Evolutionary conservation across 148 eudicot species (phyloP).

Genomic region (Limonium bicolor): DNA sequence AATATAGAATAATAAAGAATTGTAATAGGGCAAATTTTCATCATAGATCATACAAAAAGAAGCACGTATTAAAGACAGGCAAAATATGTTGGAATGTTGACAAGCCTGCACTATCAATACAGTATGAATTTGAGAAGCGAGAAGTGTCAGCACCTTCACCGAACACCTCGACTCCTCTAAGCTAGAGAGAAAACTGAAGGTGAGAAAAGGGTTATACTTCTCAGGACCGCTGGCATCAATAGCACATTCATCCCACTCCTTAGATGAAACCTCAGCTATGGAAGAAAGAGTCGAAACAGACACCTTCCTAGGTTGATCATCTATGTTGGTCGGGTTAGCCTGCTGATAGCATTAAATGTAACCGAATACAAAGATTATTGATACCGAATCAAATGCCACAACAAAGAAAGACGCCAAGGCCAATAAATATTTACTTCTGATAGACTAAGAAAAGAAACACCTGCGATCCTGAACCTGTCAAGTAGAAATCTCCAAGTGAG

Average conservation of each 20-base stretch:
- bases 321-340: no score
- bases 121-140: no score
- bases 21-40: no score
- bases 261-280: slow-evolving; percentile 45
- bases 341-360: slow-evolving; percentile 25
- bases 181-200: slow-evolving; percentile 78
- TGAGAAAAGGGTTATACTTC: slow-evolving; percentile 73
- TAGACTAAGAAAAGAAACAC: slow-evolving; percentile 28
- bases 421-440: background rate
- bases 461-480: slow-evolving; percentile 55
- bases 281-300: slow-evolving; percentile 73
- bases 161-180: slow-evolving; percentile 71
- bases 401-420: slow-evolving; percentile 2
- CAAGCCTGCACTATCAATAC: no score
- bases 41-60: no score
- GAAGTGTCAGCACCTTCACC: no score
- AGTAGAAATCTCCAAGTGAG: slow-evolving; percentile 46
- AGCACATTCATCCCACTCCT: slow-evolving; percentile 86
- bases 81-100: no score
- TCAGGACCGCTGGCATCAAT: slow-evolving; percentile 52
- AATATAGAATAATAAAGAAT: no score
- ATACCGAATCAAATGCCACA: background rate
- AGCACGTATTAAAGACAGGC: no score
- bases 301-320: slow-evolving; percentile 30
- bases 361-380: background rate